These are phyloP conservation scores for Leccinum subgranulosum DNA, from an alignment of 768 basidiomycete genomes.

Conservation along the genomic window DNA sequence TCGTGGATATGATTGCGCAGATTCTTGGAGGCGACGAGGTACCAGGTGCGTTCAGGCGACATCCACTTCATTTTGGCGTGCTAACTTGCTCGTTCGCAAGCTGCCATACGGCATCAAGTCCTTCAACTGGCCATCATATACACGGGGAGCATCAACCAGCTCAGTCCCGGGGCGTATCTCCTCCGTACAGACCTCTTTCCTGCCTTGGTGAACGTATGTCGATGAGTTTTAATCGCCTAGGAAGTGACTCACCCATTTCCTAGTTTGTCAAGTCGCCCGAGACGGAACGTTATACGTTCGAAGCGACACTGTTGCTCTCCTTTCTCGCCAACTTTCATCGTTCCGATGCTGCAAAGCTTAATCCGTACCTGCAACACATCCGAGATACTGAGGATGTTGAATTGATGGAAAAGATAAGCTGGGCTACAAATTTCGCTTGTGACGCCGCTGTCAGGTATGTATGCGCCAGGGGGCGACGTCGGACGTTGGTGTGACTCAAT, in stretches of 20 bases:
- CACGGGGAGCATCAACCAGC: conserved; percentile 55
- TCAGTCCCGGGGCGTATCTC: conserved; percentile 72
- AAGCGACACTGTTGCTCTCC: conserved; percentile 57
- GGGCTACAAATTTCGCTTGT: conserved; percentile 9
- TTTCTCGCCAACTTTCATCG: conserved; percentile 71
- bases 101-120: conserved; percentile 43
- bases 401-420: conserved; percentile 41
- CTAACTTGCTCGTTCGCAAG: conserved; percentile 31
- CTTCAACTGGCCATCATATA: conserved; percentile 58
- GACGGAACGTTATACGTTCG: conserved; percentile 55
- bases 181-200: conserved; percentile 61
- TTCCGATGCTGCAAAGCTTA: conserved; percentile 66
- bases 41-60: conserved; percentile 29
- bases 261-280: conserved; percentile 57
- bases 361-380: conserved; percentile 59
- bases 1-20: conserved; percentile 46
- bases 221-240: no score
- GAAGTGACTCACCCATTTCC: neutral
- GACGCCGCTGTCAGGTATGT: conserved; percentile 46
- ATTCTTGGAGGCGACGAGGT: conserved; percentile 43
- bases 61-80: neutral
- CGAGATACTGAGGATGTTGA: conserved; percentile 43
- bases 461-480: conserved; percentile 7
- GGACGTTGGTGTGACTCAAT: neutral
- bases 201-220: conserved; percentile 45